Base-by-base conservation (phyloP, 257 asterid genomes). In the Pogostemon cablin region DNA sequence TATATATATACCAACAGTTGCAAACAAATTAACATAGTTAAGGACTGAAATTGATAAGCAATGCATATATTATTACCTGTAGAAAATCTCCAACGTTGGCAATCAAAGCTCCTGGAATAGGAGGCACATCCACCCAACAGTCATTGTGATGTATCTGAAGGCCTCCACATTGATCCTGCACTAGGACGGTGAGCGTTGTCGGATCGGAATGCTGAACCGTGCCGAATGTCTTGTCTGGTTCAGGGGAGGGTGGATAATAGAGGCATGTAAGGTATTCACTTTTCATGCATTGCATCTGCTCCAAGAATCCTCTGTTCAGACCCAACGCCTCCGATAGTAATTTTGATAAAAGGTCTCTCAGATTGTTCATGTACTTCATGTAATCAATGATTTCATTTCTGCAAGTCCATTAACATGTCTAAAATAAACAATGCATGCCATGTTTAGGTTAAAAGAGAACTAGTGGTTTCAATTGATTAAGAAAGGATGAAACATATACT, bases 231-330 rank as follows among this genome's bases (percentile, higher is more conserved):
- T 54, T 73, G 7, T 87, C 82, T 0, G 97, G 96, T 68, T 91
- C 87, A 2, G 97, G 97, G 55, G 88, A 84, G 41, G 91, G 65
- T 10, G 93, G 95, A 75, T 91, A 88, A 32, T 91, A 88, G 1
- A 82, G 80, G 74, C 95, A 88, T 0, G 86, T 58, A 35, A 89
- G 47, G 8, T 80, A 79, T 34, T 79, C 83, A 34, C 91, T 81
- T 62, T 83, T 82, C 82, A 86, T 75, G 77, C 87, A 82, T 9
- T 83, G 77, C 42, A 81, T 78, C 54, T 75, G 5, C 62, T 73
- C 78, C 53, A 91, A 60, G 69, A 75, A 65, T 35, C 81, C 84
- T 0, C 57, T 67, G 65, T 64, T 68, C 37, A 85, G 77, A 6
- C 92, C 92, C 11, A 88, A 56, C 8, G 95, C 90, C 77, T 88